A percentile compares a stretch with the other conserved stretches of the same genome.
Evolutionary conservation across 768 basidiomycete genomes (phyloP).

Genomic region (Mycena sanguinolenta): DNA sequence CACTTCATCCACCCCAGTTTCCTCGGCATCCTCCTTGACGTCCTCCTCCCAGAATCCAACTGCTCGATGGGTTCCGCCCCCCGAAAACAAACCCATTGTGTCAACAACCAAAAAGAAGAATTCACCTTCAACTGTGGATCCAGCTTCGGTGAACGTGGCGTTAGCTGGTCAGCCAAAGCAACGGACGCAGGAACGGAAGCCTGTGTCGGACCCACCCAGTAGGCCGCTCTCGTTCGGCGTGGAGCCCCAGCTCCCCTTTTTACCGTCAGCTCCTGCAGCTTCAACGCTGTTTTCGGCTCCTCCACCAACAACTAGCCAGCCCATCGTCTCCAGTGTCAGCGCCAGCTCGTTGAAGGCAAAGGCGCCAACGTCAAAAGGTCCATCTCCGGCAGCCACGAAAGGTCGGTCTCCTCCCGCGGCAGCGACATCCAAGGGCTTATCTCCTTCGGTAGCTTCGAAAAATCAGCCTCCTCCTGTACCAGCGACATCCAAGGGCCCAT

Average conservation of each 20-base stretch:
- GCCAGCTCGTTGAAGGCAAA: slow-evolving; percentile 9
- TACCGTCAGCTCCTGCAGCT: background rate
- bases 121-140: background rate
- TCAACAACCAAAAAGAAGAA: slow-evolving; percentile 2
- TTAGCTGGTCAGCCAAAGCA: background rate
- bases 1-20: slow-evolving; percentile 20
- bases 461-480: no score
- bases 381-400: slow-evolving; percentile 7
- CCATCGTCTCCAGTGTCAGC: slow-evolving; percentile 10
- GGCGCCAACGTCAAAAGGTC: background rate
- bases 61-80: slow-evolving; percentile 11
- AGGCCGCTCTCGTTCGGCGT: background rate
- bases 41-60: slow-evolving; percentile 9
- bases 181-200: background rate
- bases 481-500: no score
- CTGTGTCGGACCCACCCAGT: background rate
- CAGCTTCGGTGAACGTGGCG: background rate
- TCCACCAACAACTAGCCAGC: background rate
- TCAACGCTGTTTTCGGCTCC: background rate
- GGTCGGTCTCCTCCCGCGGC: background rate
- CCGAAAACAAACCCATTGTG: slow-evolving; percentile 1
- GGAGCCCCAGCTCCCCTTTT: background rate
- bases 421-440: background rate
- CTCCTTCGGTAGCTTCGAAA: no score
- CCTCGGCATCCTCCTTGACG: slow-evolving; percentile 2